These are phyloP conservation scores for Chlorella sp. DNA, from an alignment of 139 green algal genomes.

Conservation along the genomic window DNA sequence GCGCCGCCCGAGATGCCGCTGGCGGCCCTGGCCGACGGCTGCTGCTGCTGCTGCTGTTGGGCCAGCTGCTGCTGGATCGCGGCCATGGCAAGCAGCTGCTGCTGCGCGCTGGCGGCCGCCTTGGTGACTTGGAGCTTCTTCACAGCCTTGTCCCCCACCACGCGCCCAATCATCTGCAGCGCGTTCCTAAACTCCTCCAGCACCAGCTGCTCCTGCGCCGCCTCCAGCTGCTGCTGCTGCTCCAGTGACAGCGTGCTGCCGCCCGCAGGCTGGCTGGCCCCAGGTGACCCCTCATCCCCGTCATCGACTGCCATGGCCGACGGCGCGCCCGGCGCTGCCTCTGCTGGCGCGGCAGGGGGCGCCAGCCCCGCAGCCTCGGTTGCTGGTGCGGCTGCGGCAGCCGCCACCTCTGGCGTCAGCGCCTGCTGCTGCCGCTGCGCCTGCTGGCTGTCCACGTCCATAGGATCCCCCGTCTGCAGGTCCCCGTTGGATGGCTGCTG, in stretches of 20 bases:
- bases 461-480: no score
- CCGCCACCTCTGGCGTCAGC: constrained; percentile 5
- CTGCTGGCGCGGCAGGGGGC: no score
- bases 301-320: no score
- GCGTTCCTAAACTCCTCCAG: constrained; percentile 41
- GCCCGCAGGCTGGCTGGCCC: no score
- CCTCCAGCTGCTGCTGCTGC: constrained; percentile 9
- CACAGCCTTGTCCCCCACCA: constrained; percentile 16
- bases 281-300: no score
- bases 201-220: constrained; percentile 33
- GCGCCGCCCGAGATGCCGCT: no score
- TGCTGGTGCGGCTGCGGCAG: no score
- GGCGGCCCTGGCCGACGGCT: no score
- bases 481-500: neutral
- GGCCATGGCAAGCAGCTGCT: constrained; percentile 7
- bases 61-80: neutral
- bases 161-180: constrained; percentile 26
- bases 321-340: no score
- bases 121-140: constrained; percentile 16
- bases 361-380: no score
- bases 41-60: constrained; percentile 4
- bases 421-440: constrained; percentile 15
- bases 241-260: no score
- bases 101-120: neutral
- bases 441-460: constrained; percentile 4